Percentiles rank a stretch among this genome's conserved stretches.
phyloP scores from a whole-genome alignment of 1,284 basidiomycete genomes.

The Peniophora sp. region DNA sequence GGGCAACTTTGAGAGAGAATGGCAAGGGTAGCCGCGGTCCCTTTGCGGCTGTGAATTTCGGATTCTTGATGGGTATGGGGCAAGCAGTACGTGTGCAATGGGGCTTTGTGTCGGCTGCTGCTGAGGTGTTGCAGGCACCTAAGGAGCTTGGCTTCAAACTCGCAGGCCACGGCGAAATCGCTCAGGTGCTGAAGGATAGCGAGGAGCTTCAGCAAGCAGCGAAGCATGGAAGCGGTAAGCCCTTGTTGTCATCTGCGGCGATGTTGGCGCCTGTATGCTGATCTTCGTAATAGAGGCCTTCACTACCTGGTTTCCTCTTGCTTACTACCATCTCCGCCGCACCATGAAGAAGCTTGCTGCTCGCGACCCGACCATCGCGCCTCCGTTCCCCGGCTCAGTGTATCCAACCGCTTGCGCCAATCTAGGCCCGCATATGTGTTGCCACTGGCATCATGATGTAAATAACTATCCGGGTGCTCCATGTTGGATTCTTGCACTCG shows the following conservation, averaged over 20 bases:
- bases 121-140: not conserved
- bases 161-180: not conserved
- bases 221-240: not conserved
- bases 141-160: not conserved
- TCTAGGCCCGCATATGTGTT: constrained; percentile 10
- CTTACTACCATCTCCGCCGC: not conserved
- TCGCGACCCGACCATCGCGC: not conserved
- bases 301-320: not conserved
- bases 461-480: constrained; percentile 12
- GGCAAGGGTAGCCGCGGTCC: not conserved
- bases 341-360: not conserved
- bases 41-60: not conserved
- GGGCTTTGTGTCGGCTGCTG: not conserved
- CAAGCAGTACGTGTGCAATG: not conserved
- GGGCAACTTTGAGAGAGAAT: not conserved
- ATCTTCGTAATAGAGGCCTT: not conserved
- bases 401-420: constrained; percentile 15
- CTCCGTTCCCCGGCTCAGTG: constrained; percentile 3
- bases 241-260: not conserved
- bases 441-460: constrained; percentile 11
- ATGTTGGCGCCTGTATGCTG: not conserved
- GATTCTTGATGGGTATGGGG: not conserved
- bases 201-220: not conserved
- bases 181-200: not conserved
- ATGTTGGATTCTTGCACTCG: constrained; percentile 18